Conservation (phyloP, 805 yeast genomes). For the Wickerhamomyces pijperi region DNA sequence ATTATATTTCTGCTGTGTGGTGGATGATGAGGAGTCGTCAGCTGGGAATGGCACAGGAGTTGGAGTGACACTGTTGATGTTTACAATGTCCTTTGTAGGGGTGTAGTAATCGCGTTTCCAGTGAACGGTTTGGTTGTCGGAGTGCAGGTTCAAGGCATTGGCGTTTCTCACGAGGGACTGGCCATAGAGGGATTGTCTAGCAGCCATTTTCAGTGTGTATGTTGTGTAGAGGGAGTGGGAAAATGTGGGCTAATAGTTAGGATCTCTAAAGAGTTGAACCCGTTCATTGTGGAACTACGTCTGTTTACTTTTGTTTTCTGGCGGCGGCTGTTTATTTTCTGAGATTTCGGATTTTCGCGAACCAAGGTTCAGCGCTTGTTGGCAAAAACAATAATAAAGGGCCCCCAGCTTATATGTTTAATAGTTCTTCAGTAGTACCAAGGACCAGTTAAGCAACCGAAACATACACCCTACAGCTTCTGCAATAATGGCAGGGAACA, state of each 20-base stretch:
- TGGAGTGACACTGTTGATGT: slow-evolving; percentile 6
- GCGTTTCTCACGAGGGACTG: slow-evolving; percentile 20
- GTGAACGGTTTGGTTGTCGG: slow-evolving; percentile 13
- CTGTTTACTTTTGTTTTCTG: no score
- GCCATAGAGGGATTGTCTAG: slow-evolving; percentile 15
- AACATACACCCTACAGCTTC: no score
- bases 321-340: no score
- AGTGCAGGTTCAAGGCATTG: slow-evolving; percentile 8
- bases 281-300: no score
- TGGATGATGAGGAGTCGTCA: slow-evolving; percentile 3
- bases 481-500: neutral
- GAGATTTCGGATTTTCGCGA: no score
- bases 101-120: slow-evolving; percentile 20
- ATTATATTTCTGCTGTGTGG: slow-evolving; percentile 6
- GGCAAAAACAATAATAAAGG: no score
- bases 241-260: no score
- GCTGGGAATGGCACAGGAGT: slow-evolving; percentile 19
- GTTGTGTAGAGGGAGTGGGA: neutral
- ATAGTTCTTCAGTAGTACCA: no score
- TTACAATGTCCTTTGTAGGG: slow-evolving; percentile 7
- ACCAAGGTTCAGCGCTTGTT: no score
- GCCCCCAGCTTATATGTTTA: no score
- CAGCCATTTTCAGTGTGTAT: slow-evolving; percentile 9
- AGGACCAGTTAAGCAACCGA: no score
- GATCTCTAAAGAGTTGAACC: no score